These are phyloP conservation scores for Extremus antarcticus DNA, from an alignment of 495 filamentous ascomycete species.

Conservation along the genomic window DNA sequence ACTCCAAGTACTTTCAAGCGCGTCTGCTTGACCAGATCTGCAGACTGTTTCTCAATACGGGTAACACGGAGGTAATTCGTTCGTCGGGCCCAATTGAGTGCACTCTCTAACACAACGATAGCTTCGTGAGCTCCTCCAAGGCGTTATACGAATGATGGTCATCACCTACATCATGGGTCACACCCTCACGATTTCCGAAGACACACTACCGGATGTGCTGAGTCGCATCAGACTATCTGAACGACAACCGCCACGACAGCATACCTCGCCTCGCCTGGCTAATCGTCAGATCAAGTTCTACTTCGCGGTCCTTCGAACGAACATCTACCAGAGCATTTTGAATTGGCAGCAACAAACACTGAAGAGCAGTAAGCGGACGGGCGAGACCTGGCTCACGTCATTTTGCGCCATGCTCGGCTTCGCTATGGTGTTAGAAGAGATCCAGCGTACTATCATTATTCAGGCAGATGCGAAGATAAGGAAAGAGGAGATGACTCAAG, in stretches of 20 bases:
- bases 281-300: constrained; percentile 34
- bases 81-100: not conserved
- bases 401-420: constrained; percentile 30
- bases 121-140: constrained; percentile 22
- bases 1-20: constrained; percentile 25
- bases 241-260: constrained; percentile 10
- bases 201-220: constrained; percentile 17
- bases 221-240: constrained; percentile 15
- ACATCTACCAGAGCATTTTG: constrained; percentile 23
- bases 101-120: not conserved
- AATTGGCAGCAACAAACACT: constrained; percentile 30
- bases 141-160: constrained; percentile 28
- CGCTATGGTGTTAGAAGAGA: constrained; percentile 30
- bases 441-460: constrained; percentile 29
- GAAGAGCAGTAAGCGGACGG: constrained; percentile 21
- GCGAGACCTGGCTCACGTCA: constrained; percentile 26
- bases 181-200: constrained; percentile 27
- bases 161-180: constrained; percentile 33
- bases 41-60: constrained; percentile 17
- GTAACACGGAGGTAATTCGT: constrained; percentile 26
- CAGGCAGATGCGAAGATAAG: constrained; percentile 24
- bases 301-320: constrained; percentile 25
- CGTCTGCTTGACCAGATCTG: constrained; percentile 26
- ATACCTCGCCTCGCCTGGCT: constrained; percentile 29
- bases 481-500: constrained; percentile 9